Base-by-base conservation (phyloP, 768 basidiomycete genomes). In the Cystobasidium onofrii region DNA sequence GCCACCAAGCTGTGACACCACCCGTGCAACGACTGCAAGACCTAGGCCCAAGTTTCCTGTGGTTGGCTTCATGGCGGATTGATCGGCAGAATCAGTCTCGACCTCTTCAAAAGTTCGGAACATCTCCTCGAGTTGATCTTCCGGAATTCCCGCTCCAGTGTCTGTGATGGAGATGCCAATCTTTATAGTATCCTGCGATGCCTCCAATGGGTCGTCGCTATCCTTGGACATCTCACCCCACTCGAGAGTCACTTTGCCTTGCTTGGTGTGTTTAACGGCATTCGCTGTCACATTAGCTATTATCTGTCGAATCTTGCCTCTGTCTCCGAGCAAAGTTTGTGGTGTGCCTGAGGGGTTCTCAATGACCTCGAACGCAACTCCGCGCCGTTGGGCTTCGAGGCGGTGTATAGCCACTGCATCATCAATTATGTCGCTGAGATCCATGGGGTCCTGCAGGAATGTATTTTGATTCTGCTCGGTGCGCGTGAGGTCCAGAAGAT, bases 41-140 rank as follows among this genome's bases (percentile, higher is more conserved):
- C 90, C 90, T 17, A 91, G 84, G 4, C 89, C 89, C 84, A 82
- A 73, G 3, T 75, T 64, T 2, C 65, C 23, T 1, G 44, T 25
- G 1, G 27, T 15, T 2, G 23, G 27, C 25, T 61, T 61, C 10
- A 73, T 27, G 1, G 66, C 64, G 29, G 34, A 23, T 6, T 34
- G 12, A 36, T 54, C 39, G 41, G 29, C 23, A 15, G 46, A 25
- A 27, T 70, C 83, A 61, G 75, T 85, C 86, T 89, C 89, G 10
- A 90, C 88, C 76, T 89, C 87, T 80, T 90, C 89, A 67, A 92
- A 88, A 74, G 90, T 88, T 74, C 89, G 83, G 81, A 91, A 91
- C 64, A 91, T 89, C 65, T 85, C 86, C 79, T 89, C 88, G 20
- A 91, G 83, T 79, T 88, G 88, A 17, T 83, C 84, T 7, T 83